These are phyloP conservation scores for Aspergillus egyptiacus DNA, from an alignment of 495 filamentous ascomycete genomes.

Conservation along the genomic window DNA sequence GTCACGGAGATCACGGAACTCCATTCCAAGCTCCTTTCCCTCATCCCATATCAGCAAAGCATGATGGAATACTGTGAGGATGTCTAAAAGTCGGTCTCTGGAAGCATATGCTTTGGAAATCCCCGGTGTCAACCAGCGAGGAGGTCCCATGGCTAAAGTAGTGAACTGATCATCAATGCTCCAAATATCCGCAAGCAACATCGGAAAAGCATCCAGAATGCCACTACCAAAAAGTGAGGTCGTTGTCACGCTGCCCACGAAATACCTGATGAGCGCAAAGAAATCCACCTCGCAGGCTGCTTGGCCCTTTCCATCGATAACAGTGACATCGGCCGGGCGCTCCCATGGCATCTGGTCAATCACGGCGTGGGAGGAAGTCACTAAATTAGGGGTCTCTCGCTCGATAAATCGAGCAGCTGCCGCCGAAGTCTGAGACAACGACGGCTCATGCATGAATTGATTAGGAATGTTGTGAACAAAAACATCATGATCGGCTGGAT, in stretches of 20 bases:
- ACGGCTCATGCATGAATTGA: conserved; percentile 40
- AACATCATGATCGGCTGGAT: conserved; percentile 28
- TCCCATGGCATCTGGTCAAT: conserved; percentile 62
- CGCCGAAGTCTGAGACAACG: conserved; percentile 34
- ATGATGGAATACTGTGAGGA: conserved; percentile 43
- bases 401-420: conserved; percentile 33
- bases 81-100: conserved; percentile 43
- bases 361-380: conserved; percentile 51
- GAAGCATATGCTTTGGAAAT: conserved; percentile 48
- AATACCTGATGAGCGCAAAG: conserved; percentile 48
- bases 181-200: conserved; percentile 48
- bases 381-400: conserved; percentile 42
- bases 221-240: conserved; percentile 49
- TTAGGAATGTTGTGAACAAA: conserved; percentile 31
- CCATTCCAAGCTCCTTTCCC: conserved; percentile 38
- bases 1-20: conserved; percentile 50
- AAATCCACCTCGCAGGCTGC: conserved; percentile 45
- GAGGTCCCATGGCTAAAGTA: conserved; percentile 45
- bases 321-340: conserved; percentile 35
- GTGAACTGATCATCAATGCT: conserved; percentile 50
- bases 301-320: conserved; percentile 27
- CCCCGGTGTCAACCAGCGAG: conserved; percentile 46
- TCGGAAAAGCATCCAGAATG: conserved; percentile 50
- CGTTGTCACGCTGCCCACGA: conserved; percentile 47
- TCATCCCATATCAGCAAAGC: conserved; percentile 44